phyloP scores from a whole-genome alignment of 768 basidiomycete species.

The Galerina marginata region DNA sequence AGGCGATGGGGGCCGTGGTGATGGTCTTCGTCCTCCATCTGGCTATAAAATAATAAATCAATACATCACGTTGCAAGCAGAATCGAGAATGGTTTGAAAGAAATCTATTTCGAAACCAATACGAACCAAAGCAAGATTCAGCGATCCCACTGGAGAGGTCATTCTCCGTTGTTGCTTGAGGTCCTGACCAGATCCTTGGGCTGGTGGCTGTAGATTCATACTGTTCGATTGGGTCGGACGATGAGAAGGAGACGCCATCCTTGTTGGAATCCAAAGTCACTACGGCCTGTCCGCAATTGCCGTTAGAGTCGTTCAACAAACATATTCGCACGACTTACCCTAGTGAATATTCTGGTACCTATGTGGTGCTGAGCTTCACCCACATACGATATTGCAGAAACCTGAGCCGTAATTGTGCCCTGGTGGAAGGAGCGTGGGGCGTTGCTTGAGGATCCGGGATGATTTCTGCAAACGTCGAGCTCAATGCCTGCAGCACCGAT shows the following conservation, averaged over 20 bases:
- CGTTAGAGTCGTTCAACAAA: background rate
- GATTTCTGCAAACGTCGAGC: too few relatives aligned
- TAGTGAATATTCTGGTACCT: background rate
- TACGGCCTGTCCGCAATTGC: background rate
- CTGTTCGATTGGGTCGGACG: conserved; percentile 22
- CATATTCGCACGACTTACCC: background rate
- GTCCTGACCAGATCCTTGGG: conserved; percentile 14
- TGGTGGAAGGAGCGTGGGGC: too few relatives aligned
- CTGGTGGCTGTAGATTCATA: conserved; percentile 24
- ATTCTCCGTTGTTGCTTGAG: conserved; percentile 34
- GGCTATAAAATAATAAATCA: conserved; percentile 34
- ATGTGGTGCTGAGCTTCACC: too few relatives aligned
- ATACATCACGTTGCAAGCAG: background rate
- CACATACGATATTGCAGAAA: too few relatives aligned
- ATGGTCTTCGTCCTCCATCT: conserved; percentile 41
- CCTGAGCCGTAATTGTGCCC: too few relatives aligned
- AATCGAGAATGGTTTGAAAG: background rate
- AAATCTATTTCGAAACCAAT: background rate
- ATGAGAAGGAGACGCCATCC: conserved; percentile 26
- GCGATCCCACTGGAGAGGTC: conserved; percentile 38
- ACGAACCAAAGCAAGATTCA: conserved; percentile 36
- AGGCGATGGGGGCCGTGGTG: conserved; percentile 71
- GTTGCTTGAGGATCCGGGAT: too few relatives aligned
- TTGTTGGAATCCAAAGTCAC: background rate
- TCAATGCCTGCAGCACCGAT: too few relatives aligned